These are phyloP conservation scores for Corylus avellana DNA, from an alignment of 306 rosid genomes.

Conservation along the genomic window DNA sequence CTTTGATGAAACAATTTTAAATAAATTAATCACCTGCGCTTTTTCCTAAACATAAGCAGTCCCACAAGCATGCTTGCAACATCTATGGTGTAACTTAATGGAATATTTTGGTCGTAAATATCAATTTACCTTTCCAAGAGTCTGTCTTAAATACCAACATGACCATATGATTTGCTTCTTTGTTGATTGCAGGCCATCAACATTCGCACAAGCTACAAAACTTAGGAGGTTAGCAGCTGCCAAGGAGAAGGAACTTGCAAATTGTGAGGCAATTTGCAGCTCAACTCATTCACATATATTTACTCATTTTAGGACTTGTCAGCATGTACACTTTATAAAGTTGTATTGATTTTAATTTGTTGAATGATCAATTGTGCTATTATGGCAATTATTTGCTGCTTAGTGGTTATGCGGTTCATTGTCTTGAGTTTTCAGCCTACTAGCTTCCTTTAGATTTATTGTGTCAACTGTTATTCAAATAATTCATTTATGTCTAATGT, in stretches of 20 bases:
- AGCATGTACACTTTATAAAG: neutral
- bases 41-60: neutral
- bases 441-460: neutral
- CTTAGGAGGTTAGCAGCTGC: constrained; percentile 73
- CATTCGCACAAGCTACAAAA: constrained; percentile 89
- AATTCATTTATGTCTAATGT: neutral
- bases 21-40: neutral
- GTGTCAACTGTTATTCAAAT: neutral
- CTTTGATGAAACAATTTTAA: neutral
- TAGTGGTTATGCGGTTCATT: neutral
- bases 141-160: constrained; percentile 7
- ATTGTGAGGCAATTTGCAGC: constrained; percentile 53
- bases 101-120: constrained; percentile 3
- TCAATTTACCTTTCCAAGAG: neutral
- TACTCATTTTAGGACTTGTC: constrained; percentile 19
- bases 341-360: constrained; percentile 14
- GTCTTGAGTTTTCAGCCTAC: neutral
- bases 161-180: constrained; percentile 6
- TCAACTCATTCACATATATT: constrained; percentile 17
- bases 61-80: neutral
- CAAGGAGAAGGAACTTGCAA: constrained; percentile 86
- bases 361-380: neutral
- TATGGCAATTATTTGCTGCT: neutral
- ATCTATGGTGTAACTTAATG: neutral
- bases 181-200: constrained; percentile 67